Base-by-base conservation (phyloP, 176 grass and related monocot genomes). In the maize (Zea mays) region DNA sequence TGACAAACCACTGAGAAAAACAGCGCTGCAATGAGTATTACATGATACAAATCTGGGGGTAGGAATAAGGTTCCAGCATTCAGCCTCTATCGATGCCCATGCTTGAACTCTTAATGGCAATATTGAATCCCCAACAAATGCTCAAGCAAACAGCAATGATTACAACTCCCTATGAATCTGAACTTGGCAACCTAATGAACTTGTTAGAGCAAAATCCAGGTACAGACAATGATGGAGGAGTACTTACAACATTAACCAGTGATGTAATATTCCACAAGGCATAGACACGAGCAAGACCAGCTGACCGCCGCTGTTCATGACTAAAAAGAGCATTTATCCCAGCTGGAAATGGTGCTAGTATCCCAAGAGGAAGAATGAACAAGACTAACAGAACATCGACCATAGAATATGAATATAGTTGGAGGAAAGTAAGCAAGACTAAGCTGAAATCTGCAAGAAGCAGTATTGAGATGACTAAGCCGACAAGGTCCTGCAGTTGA, bases 291-390 rank as follows among this genome's bases (percentile, higher is more conserved):
- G 96, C 90, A 66, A 99, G 92, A 64, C 92, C 88, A 52, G 96
- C 92, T 68, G 96, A 99, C 1, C 86, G 85, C 10, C 92, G 86
- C 47, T 92, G 96, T 69, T 92, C 96, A 85, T 99, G 96, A 78
- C 96, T 99, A 86, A 99, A 99, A 71, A 99, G 90, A 72, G 96
- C 96, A 95, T 99, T 99, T 84, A 99, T 95, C 73, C 96, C 96
- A 79, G 92, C 96, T 51, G 96, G 96, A 44, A 99, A 99, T 78
- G 96, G 96, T 58, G 88, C 92, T 10, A 99, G 78, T 82, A 99
- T 93, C 68, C 92, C 96, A 56, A 99, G 89, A 86, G 96, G 96
- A 81, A 99, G 92, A 86, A 99, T 73, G 54, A 99, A 95, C 71
- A 99, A 74, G 74, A 99, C 90, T 73, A 99, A 86, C 42, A 99